Evolutionary conservation across 257 asterid species (phyloP).

Genomic region (Solanum neorickii): DNA sequence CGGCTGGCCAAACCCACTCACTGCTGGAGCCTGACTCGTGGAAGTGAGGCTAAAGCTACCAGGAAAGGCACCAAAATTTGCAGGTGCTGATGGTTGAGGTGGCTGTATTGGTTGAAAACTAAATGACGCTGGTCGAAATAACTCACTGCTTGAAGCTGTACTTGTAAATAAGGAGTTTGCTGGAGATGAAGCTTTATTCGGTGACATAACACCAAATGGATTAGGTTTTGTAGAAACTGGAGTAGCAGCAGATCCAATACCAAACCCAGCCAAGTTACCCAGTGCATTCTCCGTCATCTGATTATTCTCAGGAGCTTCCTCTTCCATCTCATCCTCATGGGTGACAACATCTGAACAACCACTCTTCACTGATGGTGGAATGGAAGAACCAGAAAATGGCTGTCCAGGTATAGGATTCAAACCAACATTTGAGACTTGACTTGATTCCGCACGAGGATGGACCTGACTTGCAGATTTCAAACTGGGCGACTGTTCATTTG

Average conservation of each 20-base stretch:
- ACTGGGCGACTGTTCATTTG: conserved; percentile 14
- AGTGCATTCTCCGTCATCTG: conserved; percentile 34
- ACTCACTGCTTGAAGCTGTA: conserved; percentile 45
- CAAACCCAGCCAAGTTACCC: conserved; percentile 63
- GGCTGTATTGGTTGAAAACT: conserved; percentile 53
- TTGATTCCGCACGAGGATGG: conserved; percentile 16
- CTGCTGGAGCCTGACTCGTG: conserved; percentile 38
- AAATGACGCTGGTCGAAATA: conserved; percentile 89
- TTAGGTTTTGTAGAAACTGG: conserved; percentile 33
- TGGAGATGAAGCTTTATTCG: conserved; percentile 25
- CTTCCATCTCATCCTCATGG: conserved; percentile 96
- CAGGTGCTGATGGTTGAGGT: conserved; percentile 32
- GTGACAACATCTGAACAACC: conserved; percentile 23
- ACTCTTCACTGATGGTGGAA: conserved; percentile 15
- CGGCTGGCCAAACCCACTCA: conserved; percentile 71
- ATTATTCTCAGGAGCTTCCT: conserved; percentile 77
- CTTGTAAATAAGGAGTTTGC: conserved; percentile 25
- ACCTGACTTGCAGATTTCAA: conserved; percentile 24
- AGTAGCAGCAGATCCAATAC: conserved; percentile 44
- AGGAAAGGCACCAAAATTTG: conserved; percentile 15
- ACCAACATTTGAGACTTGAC: conserved; percentile 12
- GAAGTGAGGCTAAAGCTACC: conserved; percentile 30
- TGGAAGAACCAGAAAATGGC: conserved; percentile 13
- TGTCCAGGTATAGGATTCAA: conserved; percentile 18
- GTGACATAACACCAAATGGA: conserved; percentile 54